Conservation (phyloP, 2,329 filamentous ascomycete species). For the Lizonia empirigonia region DNA sequence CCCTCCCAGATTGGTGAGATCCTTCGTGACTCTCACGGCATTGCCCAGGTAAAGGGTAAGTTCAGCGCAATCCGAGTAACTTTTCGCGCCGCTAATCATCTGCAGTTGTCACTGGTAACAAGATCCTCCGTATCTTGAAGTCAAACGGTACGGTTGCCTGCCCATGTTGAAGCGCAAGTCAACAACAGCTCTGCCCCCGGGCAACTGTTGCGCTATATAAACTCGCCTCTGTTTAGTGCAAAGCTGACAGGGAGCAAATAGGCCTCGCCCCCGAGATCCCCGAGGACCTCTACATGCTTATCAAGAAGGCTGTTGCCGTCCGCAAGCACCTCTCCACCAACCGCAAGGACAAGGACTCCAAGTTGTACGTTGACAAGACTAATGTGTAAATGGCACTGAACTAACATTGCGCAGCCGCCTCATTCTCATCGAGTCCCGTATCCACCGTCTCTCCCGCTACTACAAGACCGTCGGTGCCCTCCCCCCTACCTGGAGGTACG, state of each 20-base stretch:
- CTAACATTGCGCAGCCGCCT: constrained; percentile 66
- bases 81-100: constrained; percentile 38
- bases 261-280: constrained; percentile 98
- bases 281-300: constrained; percentile 99
- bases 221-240: constrained; percentile 51
- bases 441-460: constrained; percentile 99
- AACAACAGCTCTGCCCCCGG: constrained; percentile 39
- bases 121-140: constrained; percentile 99
- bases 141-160: constrained; percentile 79
- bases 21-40: constrained; percentile 96
- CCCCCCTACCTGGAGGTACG: constrained; percentile 97
- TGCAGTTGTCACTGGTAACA: constrained; percentile 76
- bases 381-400: background rate
- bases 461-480: constrained; percentile 93
- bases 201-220: constrained; percentile 72
- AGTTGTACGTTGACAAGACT: constrained; percentile 64
- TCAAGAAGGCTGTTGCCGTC: constrained; percentile 95
- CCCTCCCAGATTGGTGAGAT: constrained; percentile 99
- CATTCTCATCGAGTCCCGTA: constrained; percentile 99
- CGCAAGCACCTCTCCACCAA: constrained; percentile 99
- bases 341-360: constrained; percentile 99
- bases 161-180: constrained; percentile 50
- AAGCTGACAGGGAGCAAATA: constrained; percentile 54
- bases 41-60: constrained; percentile 94
- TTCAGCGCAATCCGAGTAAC: constrained; percentile 47